Base-by-base conservation (phyloP, 2,329 filamentous ascomycete genomes). In the Ceratocystis cacaofunesta region DNA sequence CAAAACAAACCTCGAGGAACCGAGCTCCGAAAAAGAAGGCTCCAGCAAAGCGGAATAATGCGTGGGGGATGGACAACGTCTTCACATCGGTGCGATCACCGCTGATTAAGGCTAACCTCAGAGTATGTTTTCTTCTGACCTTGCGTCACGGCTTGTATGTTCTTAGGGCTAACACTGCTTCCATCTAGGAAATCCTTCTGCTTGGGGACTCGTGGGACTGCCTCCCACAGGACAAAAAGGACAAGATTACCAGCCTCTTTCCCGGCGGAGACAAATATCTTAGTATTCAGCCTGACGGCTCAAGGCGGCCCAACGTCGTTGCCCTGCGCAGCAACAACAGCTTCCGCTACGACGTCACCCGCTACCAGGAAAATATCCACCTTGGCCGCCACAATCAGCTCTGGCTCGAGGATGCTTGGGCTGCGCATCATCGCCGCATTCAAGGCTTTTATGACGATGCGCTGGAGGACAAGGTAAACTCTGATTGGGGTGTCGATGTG, bases 381-480 rank as follows among this genome's bases (percentile, higher is more conserved):
- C 72, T 74, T 44, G 82, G 82, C 2, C 76, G 75, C 43, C 79
- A 83, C 66, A 80, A 83, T 68, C 75, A 76, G 1, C 75, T 76
- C 15, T 84, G 82, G 82, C 75, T 85, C 6, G 72, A 70, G 17
- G 74, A 79, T 65, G 82, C 82, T 0, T 82, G 78, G 75, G 71
- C 71, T 3, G 82, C 82, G 0, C 79, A 83, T 68, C 74, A 76
- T 64, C 74, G 76, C 70, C 78, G 81, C 65, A 74, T 73, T 62
- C 70, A 73, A 0, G 82, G 82, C 3, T 74, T 78, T 1, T 84
- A 82, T 67, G 77, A 83, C 66, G 76, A 77, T 2, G 78, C 76
- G 63, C 72, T 81, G 36, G 71, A 74, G 8, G 69, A 72, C 1
- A 76, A 76, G 64, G 80, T 84, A 66, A 74, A 77, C 69, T 71